Evolutionary conservation across 2,329 filamentous ascomycete species (phyloP).

Genomic region (Coniella vitis): DNA sequence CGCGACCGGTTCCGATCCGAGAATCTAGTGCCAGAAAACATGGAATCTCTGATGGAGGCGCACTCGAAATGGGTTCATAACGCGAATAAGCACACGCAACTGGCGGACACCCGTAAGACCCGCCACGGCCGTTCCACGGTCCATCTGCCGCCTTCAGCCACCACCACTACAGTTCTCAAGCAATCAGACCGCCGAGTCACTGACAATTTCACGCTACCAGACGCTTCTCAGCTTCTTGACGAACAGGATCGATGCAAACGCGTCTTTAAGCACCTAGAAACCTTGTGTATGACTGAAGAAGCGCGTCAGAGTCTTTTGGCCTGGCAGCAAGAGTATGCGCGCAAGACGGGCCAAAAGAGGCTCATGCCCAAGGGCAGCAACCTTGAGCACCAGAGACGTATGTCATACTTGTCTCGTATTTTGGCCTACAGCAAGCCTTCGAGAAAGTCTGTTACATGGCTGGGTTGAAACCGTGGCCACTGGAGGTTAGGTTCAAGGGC

Average conservation of each 20-base stretch:
- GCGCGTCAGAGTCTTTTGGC: conserved; percentile 40
- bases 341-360: conserved; percentile 27
- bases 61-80: conserved; percentile 5
- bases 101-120: background rate
- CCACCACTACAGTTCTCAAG: conserved; percentile 17
- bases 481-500: background rate
- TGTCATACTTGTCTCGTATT: conserved; percentile 10
- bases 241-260: conserved; percentile 38
- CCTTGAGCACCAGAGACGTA: conserved; percentile 21
- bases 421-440: conserved; percentile 6
- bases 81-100: conserved; percentile 6
- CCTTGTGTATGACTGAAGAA: conserved; percentile 39
- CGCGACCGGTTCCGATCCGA: conserved; percentile 48
- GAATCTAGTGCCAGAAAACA: conserved; percentile 19
- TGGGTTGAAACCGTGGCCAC: background rate
- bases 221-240: conserved; percentile 22
- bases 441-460: too few species aligned
- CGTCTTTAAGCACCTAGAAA: conserved; percentile 40
- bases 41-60: conserved; percentile 19
- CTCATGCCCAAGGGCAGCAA: conserved; percentile 34
- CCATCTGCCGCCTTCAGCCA: conserved; percentile 10
- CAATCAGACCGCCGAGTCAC: conserved; percentile 16
- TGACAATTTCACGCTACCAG: background rate
- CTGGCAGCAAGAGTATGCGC: conserved; percentile 46
- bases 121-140: conserved; percentile 18